Conservation (phyloP, 495 filamentous ascomycete genomes). For the Hypoxylon rickii region DNA sequence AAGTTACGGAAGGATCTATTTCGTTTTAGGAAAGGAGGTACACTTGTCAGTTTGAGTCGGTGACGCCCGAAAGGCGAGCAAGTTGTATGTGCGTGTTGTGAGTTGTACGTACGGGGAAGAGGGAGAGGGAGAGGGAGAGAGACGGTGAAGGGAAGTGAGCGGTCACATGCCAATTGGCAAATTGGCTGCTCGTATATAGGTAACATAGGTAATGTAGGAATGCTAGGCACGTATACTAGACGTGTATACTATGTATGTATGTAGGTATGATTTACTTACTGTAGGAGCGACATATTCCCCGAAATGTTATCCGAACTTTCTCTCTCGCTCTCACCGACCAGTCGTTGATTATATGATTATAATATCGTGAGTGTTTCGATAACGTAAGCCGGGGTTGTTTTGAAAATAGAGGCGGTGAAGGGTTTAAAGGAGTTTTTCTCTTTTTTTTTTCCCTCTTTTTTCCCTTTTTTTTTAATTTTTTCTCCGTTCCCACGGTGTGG, state of each 20-base stretch:
- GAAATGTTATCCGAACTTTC: constrained; percentile 6
- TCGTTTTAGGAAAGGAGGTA: constrained; percentile 6
- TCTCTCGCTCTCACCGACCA: constrained; percentile 13
- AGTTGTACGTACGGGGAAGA: too few relatives aligned
- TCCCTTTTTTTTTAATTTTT: background rate
- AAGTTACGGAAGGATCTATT: constrained; percentile 45
- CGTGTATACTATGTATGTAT: constrained; percentile 3
- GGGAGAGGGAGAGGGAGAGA: too few relatives aligned
- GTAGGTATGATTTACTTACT: constrained; percentile 31
- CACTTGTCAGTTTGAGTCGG: constrained; percentile 13
- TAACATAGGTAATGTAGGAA: constrained; percentile 5
- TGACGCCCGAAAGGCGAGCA: constrained; percentile 29
- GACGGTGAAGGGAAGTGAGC: constrained; percentile 27
- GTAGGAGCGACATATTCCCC: constrained; percentile 32
- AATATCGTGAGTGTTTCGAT: constrained; percentile 17
- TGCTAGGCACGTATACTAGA: constrained; percentile 7
- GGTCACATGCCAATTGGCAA: constrained; percentile 8
- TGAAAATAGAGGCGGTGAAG: constrained; percentile 26
- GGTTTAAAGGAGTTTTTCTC: constrained; percentile 15
- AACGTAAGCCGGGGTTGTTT: constrained; percentile 30
- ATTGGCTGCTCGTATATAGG: too few relatives aligned
- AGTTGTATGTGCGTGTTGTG: too few relatives aligned
- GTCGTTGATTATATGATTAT: constrained; percentile 4
- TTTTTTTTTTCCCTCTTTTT: background rate
- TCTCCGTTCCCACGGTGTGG: background rate